phyloP scores from a whole-genome alignment of 805 yeast species.

The Cyberlindnera mycetangii region DNA sequence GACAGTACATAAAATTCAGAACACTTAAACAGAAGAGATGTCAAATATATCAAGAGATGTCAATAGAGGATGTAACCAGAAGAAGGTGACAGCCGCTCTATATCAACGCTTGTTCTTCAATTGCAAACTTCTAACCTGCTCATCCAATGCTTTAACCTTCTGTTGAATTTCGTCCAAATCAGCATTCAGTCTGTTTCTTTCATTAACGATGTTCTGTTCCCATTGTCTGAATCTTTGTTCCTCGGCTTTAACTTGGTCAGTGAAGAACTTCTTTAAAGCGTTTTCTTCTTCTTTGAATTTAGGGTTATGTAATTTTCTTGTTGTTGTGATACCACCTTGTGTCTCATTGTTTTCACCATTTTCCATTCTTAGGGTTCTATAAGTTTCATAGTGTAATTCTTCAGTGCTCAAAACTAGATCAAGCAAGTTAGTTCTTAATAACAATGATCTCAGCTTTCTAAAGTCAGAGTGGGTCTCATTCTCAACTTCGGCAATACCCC shows the following conservation, averaged over 20 bases:
- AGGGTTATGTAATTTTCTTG: conserved; percentile 69
- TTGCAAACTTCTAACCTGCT: conserved; percentile 64
- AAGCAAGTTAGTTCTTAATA: conserved; percentile 79
- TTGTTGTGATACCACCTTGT: conserved; percentile 39
- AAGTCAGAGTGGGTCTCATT: conserved; percentile 85
- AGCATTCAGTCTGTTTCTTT: conserved; percentile 88
- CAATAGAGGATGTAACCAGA: too few species aligned
- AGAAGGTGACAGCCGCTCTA: too few species aligned
- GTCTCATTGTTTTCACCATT: conserved; percentile 35
- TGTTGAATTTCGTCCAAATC: conserved; percentile 88
- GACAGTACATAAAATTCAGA: too few species aligned
- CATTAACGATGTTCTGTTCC: conserved; percentile 95
- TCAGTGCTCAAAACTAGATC: conserved; percentile 78
- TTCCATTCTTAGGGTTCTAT: conserved; percentile 70
- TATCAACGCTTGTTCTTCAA: conserved; percentile 43
- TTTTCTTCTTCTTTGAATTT: conserved; percentile 96
- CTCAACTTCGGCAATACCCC: conserved; percentile 89
- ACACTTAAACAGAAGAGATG: too few species aligned
- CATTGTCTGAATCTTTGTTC: conserved; percentile 97
- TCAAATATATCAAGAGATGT: too few species aligned
- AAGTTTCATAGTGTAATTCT: conserved; percentile 77
- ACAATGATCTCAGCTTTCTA: conserved; percentile 71
- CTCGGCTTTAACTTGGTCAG: conserved; percentile 95
- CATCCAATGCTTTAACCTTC: conserved; percentile 71
- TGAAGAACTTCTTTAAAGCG: conserved; percentile 87